Base-by-base conservation (phyloP, 495 filamentous ascomycete genomes). In the Xeromyces bisporus region DNA sequence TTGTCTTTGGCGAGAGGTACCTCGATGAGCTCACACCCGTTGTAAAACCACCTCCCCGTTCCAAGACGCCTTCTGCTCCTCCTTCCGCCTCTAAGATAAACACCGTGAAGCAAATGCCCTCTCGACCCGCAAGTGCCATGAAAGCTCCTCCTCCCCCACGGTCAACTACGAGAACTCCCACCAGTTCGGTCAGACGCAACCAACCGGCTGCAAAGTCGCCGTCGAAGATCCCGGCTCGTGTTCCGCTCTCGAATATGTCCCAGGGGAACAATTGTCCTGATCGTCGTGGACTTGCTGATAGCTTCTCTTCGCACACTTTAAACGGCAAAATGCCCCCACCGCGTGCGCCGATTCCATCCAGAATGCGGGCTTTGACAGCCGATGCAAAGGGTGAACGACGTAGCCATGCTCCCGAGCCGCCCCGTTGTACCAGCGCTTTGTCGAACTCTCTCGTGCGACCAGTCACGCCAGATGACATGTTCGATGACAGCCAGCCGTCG, bases 1-100 rank as follows among this genome's bases (percentile, higher is more conserved):
- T 87, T 23, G 83, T 99, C 18, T 81, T 85, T 37, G 89, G 89
- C 17, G 76, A 92, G 38, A 66, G 80, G 41, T 99, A 96, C 45
- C 61, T 91, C 26, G 81, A 93, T 39, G 60, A 75, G 34, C 58
- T 91, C 18, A 74, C 77, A 36, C 63, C 68, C 11, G 64, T 71
- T 7, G 62, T 68, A 15, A 87, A 67, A 44, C 52, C 62, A n/a
- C 67, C 59, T 7, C 67, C 80, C 1, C 66, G 83, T 34, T 80
- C 81, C 7, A 87, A 82, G 55, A 91, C 83, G 1, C 83, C 80
- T 2, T 77, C 71, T 8, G 74, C 60, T 2, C 67, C 17, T 20
- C 16, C 17, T 12, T 31, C 29, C 2, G 15, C 8, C 14, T 31
- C 41, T 59, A 37, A 46, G 53, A 11, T 57, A 56, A 20, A 41